phyloP scores from a whole-genome alignment of 106 monocot genomes.

The Vanilla planifolia region DNA sequence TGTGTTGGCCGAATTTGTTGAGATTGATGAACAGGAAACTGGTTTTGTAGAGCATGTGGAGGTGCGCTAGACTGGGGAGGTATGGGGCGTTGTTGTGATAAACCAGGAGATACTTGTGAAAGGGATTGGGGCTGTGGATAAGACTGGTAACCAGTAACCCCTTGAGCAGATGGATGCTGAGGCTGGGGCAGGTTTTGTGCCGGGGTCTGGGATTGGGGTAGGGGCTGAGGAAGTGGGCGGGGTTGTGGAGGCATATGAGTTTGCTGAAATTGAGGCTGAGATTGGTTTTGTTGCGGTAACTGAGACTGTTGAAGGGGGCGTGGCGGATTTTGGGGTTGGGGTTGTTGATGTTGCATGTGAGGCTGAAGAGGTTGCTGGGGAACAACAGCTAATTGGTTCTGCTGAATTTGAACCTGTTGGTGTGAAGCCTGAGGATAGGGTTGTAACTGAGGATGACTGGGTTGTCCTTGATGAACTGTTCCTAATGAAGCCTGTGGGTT shows the following conservation, averaged over 20 bases:
- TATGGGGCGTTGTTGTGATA: slow-evolving; percentile 34
- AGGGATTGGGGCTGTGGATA: slow-evolving; percentile 44
- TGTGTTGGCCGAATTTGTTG: slow-evolving; percentile 37
- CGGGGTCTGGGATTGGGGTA: slow-evolving; percentile 17
- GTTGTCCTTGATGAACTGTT: slow-evolving; percentile 18
- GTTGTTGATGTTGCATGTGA: slow-evolving; percentile 17
- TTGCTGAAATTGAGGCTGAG: slow-evolving; percentile 23
- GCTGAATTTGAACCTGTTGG: slow-evolving; percentile 17
- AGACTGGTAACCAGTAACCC: slow-evolving; percentile 67
- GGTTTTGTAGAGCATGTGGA: slow-evolving; percentile 24
- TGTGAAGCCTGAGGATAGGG: slow-evolving; percentile 24
- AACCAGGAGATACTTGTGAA: slow-evolving; percentile 27
- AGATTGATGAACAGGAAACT: slow-evolving; percentile 41
- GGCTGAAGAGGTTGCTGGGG: slow-evolving; percentile 24
- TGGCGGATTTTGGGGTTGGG: slow-evolving; percentile 15
- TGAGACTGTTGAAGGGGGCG: slow-evolving; percentile 24
- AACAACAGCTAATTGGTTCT: slow-evolving; percentile 13
- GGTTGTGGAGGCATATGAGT: slow-evolving; percentile 14
- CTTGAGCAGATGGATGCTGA: slow-evolving; percentile 27
- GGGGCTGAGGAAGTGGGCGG: slow-evolving; percentile 27
- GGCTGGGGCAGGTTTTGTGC: slow-evolving; percentile 25
- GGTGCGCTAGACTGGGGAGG: slow-evolving; percentile 25
- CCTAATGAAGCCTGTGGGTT: slow-evolving; percentile 4
- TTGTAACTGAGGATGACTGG: slow-evolving; percentile 16
- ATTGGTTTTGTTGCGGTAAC: slow-evolving; percentile 10